Evolutionary conservation across 257 asterid genomes (phyloP).

Genomic region (Petunia secreta): DNA sequence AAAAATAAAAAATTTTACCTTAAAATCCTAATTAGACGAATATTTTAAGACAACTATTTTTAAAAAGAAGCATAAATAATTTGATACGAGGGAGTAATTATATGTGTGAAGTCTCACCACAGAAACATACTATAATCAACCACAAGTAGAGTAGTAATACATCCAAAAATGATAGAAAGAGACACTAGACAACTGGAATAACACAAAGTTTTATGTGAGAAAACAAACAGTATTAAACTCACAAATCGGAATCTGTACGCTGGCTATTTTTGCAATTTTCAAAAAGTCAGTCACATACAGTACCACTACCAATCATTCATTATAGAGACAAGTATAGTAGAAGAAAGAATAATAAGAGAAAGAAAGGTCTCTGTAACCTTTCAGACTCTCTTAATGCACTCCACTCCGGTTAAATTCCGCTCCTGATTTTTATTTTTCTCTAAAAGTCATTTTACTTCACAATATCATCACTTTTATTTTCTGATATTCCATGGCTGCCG

Average conservation of each 20-base stretch:
- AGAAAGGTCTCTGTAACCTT: background rate
- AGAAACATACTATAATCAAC: no score
- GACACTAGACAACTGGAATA: background rate
- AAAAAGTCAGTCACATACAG: conserved; percentile 22
- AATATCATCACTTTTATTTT: no score
- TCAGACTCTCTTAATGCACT: conserved; percentile 1
- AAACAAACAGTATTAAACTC: background rate
- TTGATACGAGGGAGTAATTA: no score
- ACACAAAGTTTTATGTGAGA: background rate
- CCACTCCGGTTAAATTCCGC: background rate
- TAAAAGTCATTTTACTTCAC: no score
- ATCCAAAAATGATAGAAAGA: background rate
- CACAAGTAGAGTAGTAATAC: no score
- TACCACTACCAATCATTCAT: background rate
- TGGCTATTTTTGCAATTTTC: background rate
- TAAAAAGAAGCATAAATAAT: no score
- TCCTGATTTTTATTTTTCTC: no score
- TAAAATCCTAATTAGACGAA: no score
- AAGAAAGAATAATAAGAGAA: background rate
- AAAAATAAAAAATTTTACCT: no score
- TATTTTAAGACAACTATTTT: no score
- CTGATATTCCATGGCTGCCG: no score
- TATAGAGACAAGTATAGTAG: background rate
- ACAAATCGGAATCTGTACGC: background rate
- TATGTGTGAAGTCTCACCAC: no score